Percentiles rank a stretch among this genome's conserved stretches.
phyloP scores from a whole-genome alignment of 2,329 filamentous ascomycete species.

The Dryadomyces quercus-mongolicae region DNA sequence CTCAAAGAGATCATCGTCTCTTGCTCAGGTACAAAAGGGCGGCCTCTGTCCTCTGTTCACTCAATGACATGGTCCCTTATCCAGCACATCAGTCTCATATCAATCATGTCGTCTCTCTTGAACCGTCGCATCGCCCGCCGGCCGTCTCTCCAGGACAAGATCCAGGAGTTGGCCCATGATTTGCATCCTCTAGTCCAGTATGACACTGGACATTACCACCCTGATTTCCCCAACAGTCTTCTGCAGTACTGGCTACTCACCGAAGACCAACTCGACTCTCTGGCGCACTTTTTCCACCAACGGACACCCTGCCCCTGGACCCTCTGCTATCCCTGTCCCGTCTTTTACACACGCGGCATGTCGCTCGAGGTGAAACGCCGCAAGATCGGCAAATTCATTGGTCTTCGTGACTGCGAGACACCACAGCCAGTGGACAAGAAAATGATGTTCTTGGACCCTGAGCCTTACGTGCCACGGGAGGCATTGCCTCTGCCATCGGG shows the following conservation, averaged over 20 bases:
- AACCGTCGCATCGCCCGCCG: constrained; percentile 28
- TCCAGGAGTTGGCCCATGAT: constrained; percentile 51
- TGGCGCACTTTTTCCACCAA: constrained; percentile 66
- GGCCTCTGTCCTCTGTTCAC: not conserved
- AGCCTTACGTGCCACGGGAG: not conserved
- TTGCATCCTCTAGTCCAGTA: constrained; percentile 57
- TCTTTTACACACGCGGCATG: constrained; percentile 43
- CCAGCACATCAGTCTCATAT: not conserved
- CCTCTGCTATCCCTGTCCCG: constrained; percentile 53
- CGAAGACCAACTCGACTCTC: constrained; percentile 53
- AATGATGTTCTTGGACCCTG: too few species aligned
- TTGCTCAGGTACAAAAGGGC: too few species aligned
- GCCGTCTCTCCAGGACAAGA: constrained; percentile 45
- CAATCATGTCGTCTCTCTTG: constrained; percentile 18
- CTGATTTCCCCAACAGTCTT: constrained; percentile 51
- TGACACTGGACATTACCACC: constrained; percentile 48
- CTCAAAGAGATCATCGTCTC: too few species aligned
- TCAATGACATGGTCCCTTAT: not conserved
- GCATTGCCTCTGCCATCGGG: not conserved
- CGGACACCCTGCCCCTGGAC: constrained; percentile 42
- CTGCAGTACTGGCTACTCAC: constrained; percentile 66
- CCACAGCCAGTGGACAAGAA: constrained; percentile 14
- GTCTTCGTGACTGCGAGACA: constrained; percentile 44
- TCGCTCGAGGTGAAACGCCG: constrained; percentile 56
- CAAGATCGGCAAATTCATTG: constrained; percentile 63